These are phyloP conservation scores for Suhomyces panamericanus DNA, from an alignment of 1,139 yeast genomes.

Conservation along the genomic window DNA sequence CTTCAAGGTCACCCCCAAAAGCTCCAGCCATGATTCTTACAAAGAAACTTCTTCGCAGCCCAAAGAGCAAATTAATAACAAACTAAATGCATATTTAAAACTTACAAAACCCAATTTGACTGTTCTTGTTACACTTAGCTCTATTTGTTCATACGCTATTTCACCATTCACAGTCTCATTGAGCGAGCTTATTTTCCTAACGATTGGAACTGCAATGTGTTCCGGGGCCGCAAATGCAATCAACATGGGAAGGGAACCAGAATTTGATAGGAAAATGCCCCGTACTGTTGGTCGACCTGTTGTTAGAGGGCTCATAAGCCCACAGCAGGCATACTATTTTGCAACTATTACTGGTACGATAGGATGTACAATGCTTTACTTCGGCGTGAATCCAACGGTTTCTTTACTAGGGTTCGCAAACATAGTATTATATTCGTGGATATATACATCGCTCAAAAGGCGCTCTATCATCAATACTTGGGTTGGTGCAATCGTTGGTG, in stretches of 20 bases:
- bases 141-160: conserved; percentile 90
- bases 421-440: conserved; percentile 81
- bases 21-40: conserved; percentile 14
- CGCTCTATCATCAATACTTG: conserved; percentile 86
- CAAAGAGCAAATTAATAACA: conserved; percentile 27
- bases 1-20: conserved; percentile 52
- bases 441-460: conserved; percentile 87
- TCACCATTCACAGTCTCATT: conserved; percentile 81
- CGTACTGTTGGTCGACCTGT: conserved; percentile 90
- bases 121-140: conserved; percentile 81
- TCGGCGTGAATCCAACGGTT: conserved; percentile 85
- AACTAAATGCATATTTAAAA: conserved; percentile 64
- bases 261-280: conserved; percentile 82
- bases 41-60: neutral
- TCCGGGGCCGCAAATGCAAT: conserved; percentile 96
- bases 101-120: conserved; percentile 89
- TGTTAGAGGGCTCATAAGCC: conserved; percentile 75
- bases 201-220: conserved; percentile 82
- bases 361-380: conserved; percentile 68
- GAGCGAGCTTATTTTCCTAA: conserved; percentile 65
- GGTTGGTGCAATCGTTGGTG: conserved; percentile 99
- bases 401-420: conserved; percentile 76
- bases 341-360: conserved; percentile 71
- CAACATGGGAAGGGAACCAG: conserved; percentile 95
- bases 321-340: conserved; percentile 75